Base-by-base conservation (phyloP, 495 filamentous ascomycete genomes). In the Penicillium maclennaniae region DNA sequence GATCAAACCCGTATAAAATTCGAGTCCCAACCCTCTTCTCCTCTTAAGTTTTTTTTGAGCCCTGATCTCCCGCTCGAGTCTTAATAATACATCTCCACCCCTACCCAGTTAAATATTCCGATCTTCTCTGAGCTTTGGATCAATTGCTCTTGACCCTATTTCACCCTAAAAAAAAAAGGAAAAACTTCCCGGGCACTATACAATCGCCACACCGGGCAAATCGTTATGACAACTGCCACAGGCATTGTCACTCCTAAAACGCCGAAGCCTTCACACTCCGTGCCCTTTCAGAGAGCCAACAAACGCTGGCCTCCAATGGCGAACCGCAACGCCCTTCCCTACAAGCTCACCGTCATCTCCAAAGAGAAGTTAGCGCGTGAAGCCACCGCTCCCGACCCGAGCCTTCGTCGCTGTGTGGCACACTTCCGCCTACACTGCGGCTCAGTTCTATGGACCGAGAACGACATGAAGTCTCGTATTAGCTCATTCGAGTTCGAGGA, bases 281-380 rank as follows among this genome's bases (percentile, higher is more conserved):
- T 62, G 20, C 61, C 56, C 27, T 47, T 56, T 43, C 38, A 40
- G 58, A 63, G 61, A 41, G 61, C 64, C 59, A 71, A 66, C 45
- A 69, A 70, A 60, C 72, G 72, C 51, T 68, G 68, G 66, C 72
- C 72, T 53, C 72, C 72, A 17, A 66, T 75, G 48, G 72, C 72
- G 44, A 68, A 75, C 63, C 69, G 67, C 51, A 62, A 66, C 53
- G 65, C 72, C 36, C 67, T 75, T 36, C 65, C 72, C 10, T 75
- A 72, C 58, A 70, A 69, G 40, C 70, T 73, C 66, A 75, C 72
- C 36, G 60, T 68, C 43, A 64, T 73, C 40, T 73, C 72, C 26
- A 69, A 69, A 34, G 69, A 72, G 64, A 75, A 75, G 50, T 57
- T 75, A 42, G 63, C 70, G 41, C 67, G 69, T 17, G 72, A 73